A percentile compares a stretch with the other conserved stretches of the same genome.
These are phyloP conservation scores for Aspergillus sp. DNA, from an alignment of 2,329 filamentous ascomycete species.

Conservation along the genomic window DNA sequence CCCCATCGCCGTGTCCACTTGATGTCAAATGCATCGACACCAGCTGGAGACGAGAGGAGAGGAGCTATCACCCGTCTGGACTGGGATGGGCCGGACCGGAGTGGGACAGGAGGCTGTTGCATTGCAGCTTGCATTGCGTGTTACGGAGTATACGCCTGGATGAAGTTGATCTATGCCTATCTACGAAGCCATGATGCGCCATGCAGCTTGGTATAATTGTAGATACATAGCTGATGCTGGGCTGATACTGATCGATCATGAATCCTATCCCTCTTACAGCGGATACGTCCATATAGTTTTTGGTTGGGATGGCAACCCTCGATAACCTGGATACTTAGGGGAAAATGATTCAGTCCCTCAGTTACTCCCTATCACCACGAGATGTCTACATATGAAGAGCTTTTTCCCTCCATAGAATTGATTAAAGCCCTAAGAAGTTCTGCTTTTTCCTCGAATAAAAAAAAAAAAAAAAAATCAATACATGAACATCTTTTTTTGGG, in stretches of 20 bases:
- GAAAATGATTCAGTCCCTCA: neutral
- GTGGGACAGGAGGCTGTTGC: constrained; percentile 4
- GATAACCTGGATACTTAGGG: neutral
- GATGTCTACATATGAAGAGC: neutral
- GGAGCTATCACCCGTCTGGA: neutral
- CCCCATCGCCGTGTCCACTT: neutral
- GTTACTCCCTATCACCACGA: neutral
- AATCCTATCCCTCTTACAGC: neutral
- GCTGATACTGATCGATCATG: neutral
- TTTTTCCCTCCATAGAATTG: neutral
- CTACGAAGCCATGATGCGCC: neutral
- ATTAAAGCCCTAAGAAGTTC: too few relatives aligned
- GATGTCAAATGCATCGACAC: constrained; percentile 2
- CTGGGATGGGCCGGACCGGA: constrained; percentile 1
- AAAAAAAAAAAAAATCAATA: too few relatives aligned
- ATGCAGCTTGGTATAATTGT: neutral
- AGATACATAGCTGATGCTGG: neutral
- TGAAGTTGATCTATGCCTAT: neutral
- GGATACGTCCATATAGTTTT: neutral
- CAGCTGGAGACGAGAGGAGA: neutral
- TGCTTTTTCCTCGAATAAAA: too few relatives aligned
- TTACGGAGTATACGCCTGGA: neutral
- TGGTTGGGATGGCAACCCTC: constrained; percentile 1
- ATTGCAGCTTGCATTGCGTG: neutral
- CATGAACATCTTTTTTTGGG: neutral